Conservation (phyloP, 129 eudicot genomes). For the Ambrosia trifida region DNA sequence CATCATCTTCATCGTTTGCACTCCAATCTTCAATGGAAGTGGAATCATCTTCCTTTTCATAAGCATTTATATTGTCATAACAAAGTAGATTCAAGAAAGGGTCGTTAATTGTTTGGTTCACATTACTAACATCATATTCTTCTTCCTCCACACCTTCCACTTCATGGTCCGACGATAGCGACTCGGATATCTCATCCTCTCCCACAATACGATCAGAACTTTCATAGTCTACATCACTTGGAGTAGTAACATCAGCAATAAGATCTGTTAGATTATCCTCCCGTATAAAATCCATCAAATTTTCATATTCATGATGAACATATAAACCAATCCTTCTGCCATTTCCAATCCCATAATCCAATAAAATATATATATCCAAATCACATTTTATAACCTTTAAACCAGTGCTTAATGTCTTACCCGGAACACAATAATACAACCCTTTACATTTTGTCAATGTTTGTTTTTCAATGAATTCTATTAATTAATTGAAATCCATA, state of each 20-base stretch:
- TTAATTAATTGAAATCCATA: neutral
- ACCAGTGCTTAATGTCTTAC: slow-evolving; percentile 3
- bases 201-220: neutral
- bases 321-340: slow-evolving; percentile 2
- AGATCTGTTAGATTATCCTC: neutral
- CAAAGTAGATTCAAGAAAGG: neutral
- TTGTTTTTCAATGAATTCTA: slow-evolving; percentile 1
- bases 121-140: neutral
- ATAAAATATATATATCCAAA: slow-evolving; percentile 13
- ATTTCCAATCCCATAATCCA: slow-evolving; percentile 1
- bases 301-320: slow-evolving; percentile 6
- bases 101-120: neutral
- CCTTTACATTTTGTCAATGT: neutral
- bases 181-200: neutral
- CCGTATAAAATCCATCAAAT: neutral
- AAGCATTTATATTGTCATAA: neutral
- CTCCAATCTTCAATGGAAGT: neutral
- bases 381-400: slow-evolving; percentile 16
- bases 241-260: neutral
- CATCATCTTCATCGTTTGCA: neutral
- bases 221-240: neutral
- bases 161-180: neutral
- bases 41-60: neutral
- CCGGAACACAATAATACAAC: slow-evolving; percentile 10
- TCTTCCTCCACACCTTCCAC: neutral